Percentiles rank a stretch among this genome's conserved stretches.
Evolutionary conservation across 2,329 filamentous ascomycete genomes (phyloP).

Genomic region (Claviceps capensis): DNA sequence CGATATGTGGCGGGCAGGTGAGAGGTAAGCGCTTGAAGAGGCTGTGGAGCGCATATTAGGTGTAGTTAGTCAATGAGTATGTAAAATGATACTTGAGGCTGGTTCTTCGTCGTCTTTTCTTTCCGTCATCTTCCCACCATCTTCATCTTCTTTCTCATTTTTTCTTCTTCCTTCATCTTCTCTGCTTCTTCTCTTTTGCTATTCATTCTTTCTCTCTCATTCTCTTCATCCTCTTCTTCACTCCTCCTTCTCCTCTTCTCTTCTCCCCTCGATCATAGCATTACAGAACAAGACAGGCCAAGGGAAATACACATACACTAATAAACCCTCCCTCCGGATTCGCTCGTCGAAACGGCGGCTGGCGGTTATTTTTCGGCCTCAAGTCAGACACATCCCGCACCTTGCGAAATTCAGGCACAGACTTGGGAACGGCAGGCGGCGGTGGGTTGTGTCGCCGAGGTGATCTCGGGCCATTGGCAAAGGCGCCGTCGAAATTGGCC

Average conservation of each 20-base stretch:
- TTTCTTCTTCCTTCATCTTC: not conserved
- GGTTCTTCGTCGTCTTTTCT: not conserved
- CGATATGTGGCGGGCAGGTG: slow-evolving; percentile 92
- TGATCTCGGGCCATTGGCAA: slow-evolving; percentile 41
- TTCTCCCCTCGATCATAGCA: too few relatives aligned
- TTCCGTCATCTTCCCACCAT: too few relatives aligned
- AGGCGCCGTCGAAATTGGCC: slow-evolving; percentile 56
- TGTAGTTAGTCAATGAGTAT: not conserved
- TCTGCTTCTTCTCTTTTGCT: not conserved
- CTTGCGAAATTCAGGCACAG: slow-evolving; percentile 79
- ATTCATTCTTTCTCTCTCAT: not conserved
- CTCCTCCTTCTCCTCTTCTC: not conserved
- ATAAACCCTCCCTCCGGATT: slow-evolving; percentile 97
- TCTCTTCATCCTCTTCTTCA: too few relatives aligned
- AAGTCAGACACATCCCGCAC: slow-evolving; percentile 61
- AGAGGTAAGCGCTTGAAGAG: slow-evolving; percentile 85
- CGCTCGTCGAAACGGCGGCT: slow-evolving; percentile 82
- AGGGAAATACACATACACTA: slow-evolving; percentile 49
- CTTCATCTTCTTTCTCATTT: not conserved
- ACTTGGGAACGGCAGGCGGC: slow-evolving; percentile 32
- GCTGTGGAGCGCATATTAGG: slow-evolving; percentile 34
- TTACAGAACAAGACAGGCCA: not conserved
- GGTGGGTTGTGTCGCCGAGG: slow-evolving; percentile 35
- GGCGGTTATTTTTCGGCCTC: slow-evolving; percentile 67
- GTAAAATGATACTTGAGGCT: not conserved